Percentiles rank a stretch among this genome's conserved stretches.
Evolutionary conservation across 2,329 filamentous ascomycete species (phyloP).

Genomic region (Macrophomina phaseolina): DNA sequence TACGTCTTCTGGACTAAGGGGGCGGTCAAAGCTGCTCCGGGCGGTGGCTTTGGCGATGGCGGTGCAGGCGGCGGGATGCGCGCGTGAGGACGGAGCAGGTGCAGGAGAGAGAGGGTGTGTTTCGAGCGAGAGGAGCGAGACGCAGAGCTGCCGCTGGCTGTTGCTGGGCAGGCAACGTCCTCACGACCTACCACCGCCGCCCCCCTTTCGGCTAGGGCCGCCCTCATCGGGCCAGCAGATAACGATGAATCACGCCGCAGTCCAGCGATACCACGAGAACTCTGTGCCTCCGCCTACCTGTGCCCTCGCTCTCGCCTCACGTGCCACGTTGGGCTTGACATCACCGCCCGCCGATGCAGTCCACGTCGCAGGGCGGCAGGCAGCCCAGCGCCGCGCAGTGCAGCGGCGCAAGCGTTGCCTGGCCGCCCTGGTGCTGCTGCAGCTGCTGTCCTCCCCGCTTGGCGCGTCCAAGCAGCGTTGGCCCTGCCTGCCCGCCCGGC

Average conservation of each 20-base stretch:
- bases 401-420: slow-evolving; percentile 15
- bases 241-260: slow-evolving; percentile 24
- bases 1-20: slow-evolving; percentile 25
- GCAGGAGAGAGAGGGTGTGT: slow-evolving; percentile 22
- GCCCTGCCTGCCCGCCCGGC: not conserved
- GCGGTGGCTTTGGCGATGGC: slow-evolving; percentile 25
- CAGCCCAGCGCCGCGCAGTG: not conserved
- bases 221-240: slow-evolving; percentile 18
- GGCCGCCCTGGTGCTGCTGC: not conserved
- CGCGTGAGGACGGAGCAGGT: slow-evolving; percentile 17
- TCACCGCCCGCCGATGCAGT: slow-evolving; percentile 22
- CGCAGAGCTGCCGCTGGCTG: slow-evolving; percentile 25
- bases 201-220: slow-evolving; percentile 25
- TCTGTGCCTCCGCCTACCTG: not conserved
- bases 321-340: slow-evolving; percentile 18
- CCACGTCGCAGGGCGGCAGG: slow-evolving; percentile 16
- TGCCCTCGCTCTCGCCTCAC: slow-evolving; percentile 7
- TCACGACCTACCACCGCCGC: slow-evolving; percentile 16
- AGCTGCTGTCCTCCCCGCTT: slow-evolving; percentile 18
- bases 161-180: slow-evolving; percentile 25
- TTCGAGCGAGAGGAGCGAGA: slow-evolving; percentile 26
- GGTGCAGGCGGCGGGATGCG: slow-evolving; percentile 24
- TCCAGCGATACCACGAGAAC: not conserved
- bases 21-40: slow-evolving; percentile 28
- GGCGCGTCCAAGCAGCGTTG: not conserved